These are phyloP conservation scores for Lupinus albus DNA, from an alignment of 306 rosid genomes.

Conservation along the genomic window DNA sequence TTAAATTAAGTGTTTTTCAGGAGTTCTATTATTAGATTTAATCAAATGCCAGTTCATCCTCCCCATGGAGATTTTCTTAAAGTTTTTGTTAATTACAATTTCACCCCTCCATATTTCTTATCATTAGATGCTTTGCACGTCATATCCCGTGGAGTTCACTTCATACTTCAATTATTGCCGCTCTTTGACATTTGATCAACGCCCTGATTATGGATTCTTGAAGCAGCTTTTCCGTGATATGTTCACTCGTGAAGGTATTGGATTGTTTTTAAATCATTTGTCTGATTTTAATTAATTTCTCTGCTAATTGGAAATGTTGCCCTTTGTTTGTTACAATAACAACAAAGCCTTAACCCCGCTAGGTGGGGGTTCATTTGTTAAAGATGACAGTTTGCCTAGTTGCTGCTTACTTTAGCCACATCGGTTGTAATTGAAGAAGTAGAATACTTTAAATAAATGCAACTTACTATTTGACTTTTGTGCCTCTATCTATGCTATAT, in stretches of 20 bases:
- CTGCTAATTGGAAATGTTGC: conserved; percentile 27
- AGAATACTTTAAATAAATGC: conserved; percentile 11
- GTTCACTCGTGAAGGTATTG: conserved; percentile 62
- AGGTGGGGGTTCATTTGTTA: no score
- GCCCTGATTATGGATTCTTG: conserved; percentile 72
- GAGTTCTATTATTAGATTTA: not conserved
- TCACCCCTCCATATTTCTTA: conserved; percentile 35
- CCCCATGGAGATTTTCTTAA: conserved; percentile 29
- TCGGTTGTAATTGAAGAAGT: conserved; percentile 5
- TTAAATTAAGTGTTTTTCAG: conserved; percentile 27
- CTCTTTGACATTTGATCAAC: conserved; percentile 74
- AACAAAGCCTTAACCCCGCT: no score
- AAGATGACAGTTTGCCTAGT: conserved; percentile 26
- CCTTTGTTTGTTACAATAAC: conserved; percentile 28
- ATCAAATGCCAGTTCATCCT: conserved; percentile 12
- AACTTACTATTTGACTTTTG: conserved; percentile 8
- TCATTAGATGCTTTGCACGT: conserved; percentile 62
- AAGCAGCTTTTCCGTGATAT: conserved; percentile 68
- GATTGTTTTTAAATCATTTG: conserved; percentile 6
- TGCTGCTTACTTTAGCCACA: conserved; percentile 15
- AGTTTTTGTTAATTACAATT: conserved; percentile 20
- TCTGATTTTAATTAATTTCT: conserved; percentile 23
- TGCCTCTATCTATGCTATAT: conserved; percentile 18
- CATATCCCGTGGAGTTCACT: conserved; percentile 68
- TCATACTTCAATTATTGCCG: conserved; percentile 75